These are phyloP conservation scores for Parachaetomium inaequale DNA, from an alignment of 495 filamentous ascomycete species.

Conservation along the genomic window DNA sequence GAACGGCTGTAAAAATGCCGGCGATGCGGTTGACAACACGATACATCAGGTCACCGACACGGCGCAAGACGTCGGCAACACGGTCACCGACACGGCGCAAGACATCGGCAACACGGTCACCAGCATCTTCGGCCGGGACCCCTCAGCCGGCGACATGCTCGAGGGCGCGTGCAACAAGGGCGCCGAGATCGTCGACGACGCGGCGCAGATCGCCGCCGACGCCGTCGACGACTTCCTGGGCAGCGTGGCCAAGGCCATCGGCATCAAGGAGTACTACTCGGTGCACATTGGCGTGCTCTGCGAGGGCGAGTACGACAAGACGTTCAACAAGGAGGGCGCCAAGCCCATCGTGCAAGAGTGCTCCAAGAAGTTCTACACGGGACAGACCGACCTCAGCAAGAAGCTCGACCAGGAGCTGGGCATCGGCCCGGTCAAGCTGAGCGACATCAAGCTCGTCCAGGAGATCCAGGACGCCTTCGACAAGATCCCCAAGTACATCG, in stretches of 20 bases:
- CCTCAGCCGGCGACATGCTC: slow-evolving; percentile 23
- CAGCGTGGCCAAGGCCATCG: slow-evolving; percentile 43
- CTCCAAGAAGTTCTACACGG: slow-evolving; percentile 52
- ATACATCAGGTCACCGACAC: slow-evolving; percentile 1
- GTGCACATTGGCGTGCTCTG: slow-evolving; percentile 68
- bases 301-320: slow-evolving; percentile 54
- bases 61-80: slow-evolving; percentile 6
- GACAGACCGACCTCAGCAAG: slow-evolving; percentile 55
- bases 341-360: slow-evolving; percentile 58
- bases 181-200: slow-evolving; percentile 29
- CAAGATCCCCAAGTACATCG: slow-evolving; percentile 44
- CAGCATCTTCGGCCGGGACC: background rate
- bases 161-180: slow-evolving; percentile 31
- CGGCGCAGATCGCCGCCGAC: slow-evolving; percentile 24
- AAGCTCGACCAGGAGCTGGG: slow-evolving; percentile 52
- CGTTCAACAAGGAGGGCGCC: slow-evolving; percentile 41
- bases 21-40: background rate
- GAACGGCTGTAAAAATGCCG: slow-evolving; percentile 9
- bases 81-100: background rate
- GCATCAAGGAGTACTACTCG: slow-evolving; percentile 68
- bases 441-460: slow-evolving; percentile 56
- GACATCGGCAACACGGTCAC: background rate
- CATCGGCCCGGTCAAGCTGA: slow-evolving; percentile 47
- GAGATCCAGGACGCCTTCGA: slow-evolving; percentile 59
- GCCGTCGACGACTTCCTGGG: slow-evolving; percentile 35